phyloP scores from a whole-genome alignment of 2,329 filamentous ascomycete genomes.

The Venturia oleaginea region DNA sequence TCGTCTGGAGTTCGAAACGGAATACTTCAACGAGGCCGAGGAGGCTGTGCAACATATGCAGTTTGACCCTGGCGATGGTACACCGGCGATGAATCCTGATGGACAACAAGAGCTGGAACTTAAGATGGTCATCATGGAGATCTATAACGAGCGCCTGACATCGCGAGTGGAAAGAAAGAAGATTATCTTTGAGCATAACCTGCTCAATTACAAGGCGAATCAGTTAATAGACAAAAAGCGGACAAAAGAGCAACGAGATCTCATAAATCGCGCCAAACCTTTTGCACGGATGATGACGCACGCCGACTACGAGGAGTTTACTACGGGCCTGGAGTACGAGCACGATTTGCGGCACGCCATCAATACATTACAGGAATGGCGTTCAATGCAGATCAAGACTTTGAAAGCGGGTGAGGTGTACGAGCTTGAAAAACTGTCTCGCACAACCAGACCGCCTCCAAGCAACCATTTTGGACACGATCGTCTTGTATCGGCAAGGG shows the following conservation, averaged over 20 bases:
- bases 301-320: conserved; percentile 78
- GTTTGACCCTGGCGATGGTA: conserved; percentile 90
- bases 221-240: conserved; percentile 84
- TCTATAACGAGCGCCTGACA: conserved; percentile 88
- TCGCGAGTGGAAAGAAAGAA: conserved; percentile 90
- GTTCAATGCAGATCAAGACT: conserved; percentile 72
- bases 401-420: conserved; percentile 84
- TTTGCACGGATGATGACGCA: conserved; percentile 96
- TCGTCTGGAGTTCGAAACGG: conserved; percentile 91
- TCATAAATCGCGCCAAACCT: conserved; percentile 88
- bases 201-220: conserved; percentile 91
- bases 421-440: conserved; percentile 73
- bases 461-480: conserved; percentile 67
- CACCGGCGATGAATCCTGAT: conserved; percentile 75
- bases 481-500: conserved; percentile 58
- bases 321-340: conserved; percentile 79
- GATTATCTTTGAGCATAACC: conserved; percentile 88
- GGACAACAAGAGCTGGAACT: conserved; percentile 71
- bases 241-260: conserved; percentile 87
- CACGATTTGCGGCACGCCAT: conserved; percentile 87
- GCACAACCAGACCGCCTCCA: conserved; percentile 55
- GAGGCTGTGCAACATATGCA: conserved; percentile 98
- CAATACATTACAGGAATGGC: conserved; percentile 86
- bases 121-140: conserved; percentile 96
- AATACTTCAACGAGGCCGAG: conserved; percentile 95